A percentile compares a stretch with the other conserved stretches of the same genome.
Evolutionary conservation across 768 basidiomycete genomes (phyloP).

Genomic region (Termitomyces sp.): DNA sequence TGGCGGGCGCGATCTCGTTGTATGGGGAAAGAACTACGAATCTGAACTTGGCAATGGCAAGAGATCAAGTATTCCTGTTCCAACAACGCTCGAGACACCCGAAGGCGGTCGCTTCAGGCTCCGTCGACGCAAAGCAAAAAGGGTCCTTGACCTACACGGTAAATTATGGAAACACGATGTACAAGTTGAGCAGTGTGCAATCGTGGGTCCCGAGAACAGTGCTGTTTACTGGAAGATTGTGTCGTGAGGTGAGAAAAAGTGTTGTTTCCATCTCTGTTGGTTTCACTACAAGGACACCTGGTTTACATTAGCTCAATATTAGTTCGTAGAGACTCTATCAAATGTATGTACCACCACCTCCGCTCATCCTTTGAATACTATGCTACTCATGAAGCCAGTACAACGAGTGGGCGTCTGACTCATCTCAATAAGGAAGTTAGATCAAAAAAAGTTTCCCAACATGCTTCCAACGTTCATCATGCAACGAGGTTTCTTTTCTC

Average conservation of each 20-base stretch:
- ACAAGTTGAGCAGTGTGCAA: conserved; percentile 60
- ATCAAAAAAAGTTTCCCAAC: not conserved
- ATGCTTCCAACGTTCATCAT: not conserved
- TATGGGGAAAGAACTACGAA: conserved; percentile 72
- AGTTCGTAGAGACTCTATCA: not conserved
- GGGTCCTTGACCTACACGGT: conserved; percentile 58
- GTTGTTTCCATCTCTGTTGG: not conserved
- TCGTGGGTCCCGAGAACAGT: conserved; percentile 61
- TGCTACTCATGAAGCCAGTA: not conserved
- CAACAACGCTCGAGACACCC: conserved; percentile 45
- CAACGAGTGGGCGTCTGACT: not conserved
- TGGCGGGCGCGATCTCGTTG: conserved; percentile 62
- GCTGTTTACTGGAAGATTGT: conserved; percentile 68
- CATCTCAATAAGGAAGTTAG: not conserved
- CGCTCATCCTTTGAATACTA: not conserved
- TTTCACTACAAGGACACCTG: not conserved
- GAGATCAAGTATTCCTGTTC: conserved; percentile 53
- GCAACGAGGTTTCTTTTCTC: not conserved
- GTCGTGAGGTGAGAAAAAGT: not conserved
- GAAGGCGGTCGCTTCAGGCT: conserved; percentile 63
- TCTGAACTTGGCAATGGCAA: conserved; percentile 78
- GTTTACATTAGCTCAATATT: no score
- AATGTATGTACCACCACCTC: not conserved
- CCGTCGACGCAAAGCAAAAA: conserved; percentile 41
- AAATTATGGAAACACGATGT: conserved; percentile 57